These are phyloP conservation scores for Aspergillus terreus DNA, from an alignment of 2,329 filamentous ascomycete genomes.

Conservation along the genomic window DNA sequence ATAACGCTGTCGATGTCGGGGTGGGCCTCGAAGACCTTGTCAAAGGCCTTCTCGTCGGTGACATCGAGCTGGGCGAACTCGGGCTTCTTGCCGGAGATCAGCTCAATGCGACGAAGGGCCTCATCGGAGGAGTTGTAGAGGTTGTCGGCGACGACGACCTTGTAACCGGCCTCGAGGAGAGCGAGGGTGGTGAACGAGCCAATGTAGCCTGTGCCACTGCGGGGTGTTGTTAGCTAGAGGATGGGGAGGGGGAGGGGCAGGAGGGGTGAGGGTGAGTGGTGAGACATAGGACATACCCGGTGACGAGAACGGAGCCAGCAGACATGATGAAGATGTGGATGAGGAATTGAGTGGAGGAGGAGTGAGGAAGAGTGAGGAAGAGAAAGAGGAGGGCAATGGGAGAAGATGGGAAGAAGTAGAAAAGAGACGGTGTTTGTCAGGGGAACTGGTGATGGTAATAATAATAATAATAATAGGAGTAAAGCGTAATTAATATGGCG, in stretches of 20 bases:
- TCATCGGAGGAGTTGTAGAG: slow-evolving; percentile 95
- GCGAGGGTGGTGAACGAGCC: slow-evolving; percentile 93
- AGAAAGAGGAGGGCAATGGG: not conserved
- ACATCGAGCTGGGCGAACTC: slow-evolving; percentile 83
- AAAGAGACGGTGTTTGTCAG: not conserved
- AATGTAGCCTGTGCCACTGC: slow-evolving; percentile 96
- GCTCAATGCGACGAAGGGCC: slow-evolving; percentile 89
- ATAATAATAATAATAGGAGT: too few relatives aligned
- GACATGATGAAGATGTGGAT: slow-evolving; percentile 54
- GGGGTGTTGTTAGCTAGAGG: slow-evolving; percentile 15
- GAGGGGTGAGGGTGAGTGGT: not conserved
- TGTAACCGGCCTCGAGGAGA: slow-evolving; percentile 89
- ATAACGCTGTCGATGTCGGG: slow-evolving; percentile 97
- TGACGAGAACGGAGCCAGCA: slow-evolving; percentile 83
- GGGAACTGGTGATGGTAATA: not conserved
- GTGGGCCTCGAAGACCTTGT: slow-evolving; percentile 83
- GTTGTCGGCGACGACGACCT: slow-evolving; percentile 94
- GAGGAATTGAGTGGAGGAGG: not conserved
- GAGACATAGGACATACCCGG: slow-evolving; percentile 60
- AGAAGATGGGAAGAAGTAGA: not conserved
- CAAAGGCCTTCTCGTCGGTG: slow-evolving; percentile 76
- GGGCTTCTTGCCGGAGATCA: slow-evolving; percentile 84
- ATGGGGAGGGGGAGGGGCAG: slow-evolving; percentile 9
- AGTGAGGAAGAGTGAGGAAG: slow-evolving; percentile 3
- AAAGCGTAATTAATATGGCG: too few relatives aligned